phyloP scores from a whole-genome alignment of 768 basidiomycete genomes.

The Daedaleopsis nitida region DNA sequence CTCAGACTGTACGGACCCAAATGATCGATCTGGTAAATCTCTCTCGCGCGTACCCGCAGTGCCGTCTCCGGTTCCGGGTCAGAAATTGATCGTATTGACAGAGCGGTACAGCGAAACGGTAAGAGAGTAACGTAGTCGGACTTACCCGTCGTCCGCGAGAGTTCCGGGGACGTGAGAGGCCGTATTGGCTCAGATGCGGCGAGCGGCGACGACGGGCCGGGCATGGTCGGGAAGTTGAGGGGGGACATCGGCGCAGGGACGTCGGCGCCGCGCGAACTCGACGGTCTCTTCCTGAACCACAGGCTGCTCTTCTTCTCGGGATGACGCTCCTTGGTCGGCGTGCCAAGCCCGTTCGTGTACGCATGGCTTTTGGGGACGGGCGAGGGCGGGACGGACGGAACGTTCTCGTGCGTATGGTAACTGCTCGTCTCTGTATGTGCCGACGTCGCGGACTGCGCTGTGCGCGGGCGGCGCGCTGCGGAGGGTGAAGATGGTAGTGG shows the following conservation, averaged over 20 bases:
- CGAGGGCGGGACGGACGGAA: constrained; percentile 11
- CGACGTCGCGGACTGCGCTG: constrained; percentile 23
- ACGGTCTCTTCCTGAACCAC: constrained; percentile 55
- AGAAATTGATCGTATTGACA: too few species aligned
- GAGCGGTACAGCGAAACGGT: too few species aligned
- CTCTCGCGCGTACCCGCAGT: too few species aligned
- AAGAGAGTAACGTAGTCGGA: constrained; percentile 48
- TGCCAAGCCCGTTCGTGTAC: constrained; percentile 30
- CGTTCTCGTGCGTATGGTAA: constrained; percentile 26
- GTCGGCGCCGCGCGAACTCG: constrained; percentile 36
- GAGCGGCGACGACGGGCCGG: neutral
- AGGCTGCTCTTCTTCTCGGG: constrained; percentile 42
- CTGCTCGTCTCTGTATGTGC: constrained; percentile 28
- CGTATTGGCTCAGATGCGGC: constrained; percentile 1
- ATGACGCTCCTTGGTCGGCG: constrained; percentile 23
- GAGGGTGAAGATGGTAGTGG: constrained; percentile 15
- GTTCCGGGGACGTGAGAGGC: constrained; percentile 17
- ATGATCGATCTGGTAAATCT: too few species aligned
- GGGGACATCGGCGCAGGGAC: constrained; percentile 29
- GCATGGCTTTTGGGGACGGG: constrained; percentile 21
- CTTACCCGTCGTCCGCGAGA: constrained; percentile 11
- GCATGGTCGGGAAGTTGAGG: constrained; percentile 21
- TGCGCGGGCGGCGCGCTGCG: constrained; percentile 24
- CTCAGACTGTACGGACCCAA: too few species aligned
- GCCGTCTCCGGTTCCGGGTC: too few species aligned